These are phyloP conservation scores for Eruca vesicaria DNA, from an alignment of 441 rosid genomes.

Conservation along the genomic window DNA sequence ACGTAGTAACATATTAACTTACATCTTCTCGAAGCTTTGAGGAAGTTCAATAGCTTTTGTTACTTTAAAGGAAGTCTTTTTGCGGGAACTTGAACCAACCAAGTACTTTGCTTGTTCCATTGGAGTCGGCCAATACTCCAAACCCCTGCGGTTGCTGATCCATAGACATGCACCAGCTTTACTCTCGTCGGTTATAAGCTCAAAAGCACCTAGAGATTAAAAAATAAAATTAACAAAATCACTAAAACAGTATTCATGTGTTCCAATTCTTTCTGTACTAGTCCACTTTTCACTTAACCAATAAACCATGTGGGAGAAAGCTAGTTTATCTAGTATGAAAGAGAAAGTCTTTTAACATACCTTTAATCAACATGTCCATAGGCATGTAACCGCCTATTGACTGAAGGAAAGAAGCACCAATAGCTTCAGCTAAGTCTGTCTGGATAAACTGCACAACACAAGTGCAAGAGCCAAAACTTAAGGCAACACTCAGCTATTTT, in stretches of 20 bases:
- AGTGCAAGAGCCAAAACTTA: neutral
- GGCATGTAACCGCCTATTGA: conserved; percentile 75
- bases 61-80: conserved; percentile 37
- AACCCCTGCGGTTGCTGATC: conserved; percentile 86
- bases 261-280: neutral
- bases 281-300: neutral
- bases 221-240: neutral
- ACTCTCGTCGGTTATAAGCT: conserved; percentile 76
- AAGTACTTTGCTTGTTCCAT: conserved; percentile 71
- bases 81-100: conserved; percentile 46
- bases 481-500: neutral
- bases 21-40: conserved; percentile 81
- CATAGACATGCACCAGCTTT: conserved; percentile 92
- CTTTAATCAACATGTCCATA: conserved; percentile 78
- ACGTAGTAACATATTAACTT: conserved; percentile 37
- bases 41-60: conserved; percentile 62
- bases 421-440: conserved; percentile 56
- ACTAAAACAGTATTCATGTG: neutral
- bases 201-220: conserved; percentile 68
- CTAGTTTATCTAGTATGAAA: neutral
- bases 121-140: conserved; percentile 94
- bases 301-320: neutral
- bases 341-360: conserved; percentile 32
- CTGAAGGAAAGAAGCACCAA: conserved; percentile 36
- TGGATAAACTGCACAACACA: conserved; percentile 65